Evolutionary conservation across 495 filamentous ascomycete genomes (phyloP), one percentile per base, ranked within the genome.

Genomic region (Penicillium goetzii): DNA sequence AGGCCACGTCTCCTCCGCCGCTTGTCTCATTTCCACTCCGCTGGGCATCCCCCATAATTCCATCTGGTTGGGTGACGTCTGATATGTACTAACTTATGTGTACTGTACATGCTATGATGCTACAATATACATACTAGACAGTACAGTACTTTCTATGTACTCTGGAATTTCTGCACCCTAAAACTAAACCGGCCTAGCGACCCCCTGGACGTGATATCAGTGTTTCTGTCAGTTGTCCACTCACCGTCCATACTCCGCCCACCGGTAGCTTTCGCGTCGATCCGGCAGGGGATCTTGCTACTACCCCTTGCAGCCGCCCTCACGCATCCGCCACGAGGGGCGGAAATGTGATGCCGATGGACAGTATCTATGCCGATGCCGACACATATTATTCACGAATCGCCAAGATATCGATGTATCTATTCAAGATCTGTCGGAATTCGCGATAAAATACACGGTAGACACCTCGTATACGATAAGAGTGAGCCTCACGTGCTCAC

Each of bases 1-100:
- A 72, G 70, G 70, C 70, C 70, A 72, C 70, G 68, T 72, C 70
- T 65, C 68, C 67, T 59, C 59, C 60, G 50, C 60, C 25, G 47
- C 32, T 10, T 32, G 51, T 59, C 57, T 59, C 59, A 62, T 62
- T 59, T 63, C 34, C 47, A 45, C 41, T 47, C 57, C 19, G 57
- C 47, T 43, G 57, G 30, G 32, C 56, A 21, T 45, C 28, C 47
- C 49, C 23, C 7, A 6, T 32, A 32, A 14, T 30, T 52, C 49
- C 14, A 32, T 19, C 49, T 19, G 2, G 25, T 11, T 52, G 49
- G 49, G 49, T n/a, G n/a, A n/a, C n/a, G n/a, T 52, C 43, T 21
- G 9, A 36, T 43, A 14, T 17, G 17, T 41, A 41, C 0, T n/a
- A n/a, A 43, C 15, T 14, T 43, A 5, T 43, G 11, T 11, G 9